These are phyloP conservation scores for Fusarium cyanostomum DNA, from an alignment of 2,329 filamentous ascomycete species.

Conservation along the genomic window DNA sequence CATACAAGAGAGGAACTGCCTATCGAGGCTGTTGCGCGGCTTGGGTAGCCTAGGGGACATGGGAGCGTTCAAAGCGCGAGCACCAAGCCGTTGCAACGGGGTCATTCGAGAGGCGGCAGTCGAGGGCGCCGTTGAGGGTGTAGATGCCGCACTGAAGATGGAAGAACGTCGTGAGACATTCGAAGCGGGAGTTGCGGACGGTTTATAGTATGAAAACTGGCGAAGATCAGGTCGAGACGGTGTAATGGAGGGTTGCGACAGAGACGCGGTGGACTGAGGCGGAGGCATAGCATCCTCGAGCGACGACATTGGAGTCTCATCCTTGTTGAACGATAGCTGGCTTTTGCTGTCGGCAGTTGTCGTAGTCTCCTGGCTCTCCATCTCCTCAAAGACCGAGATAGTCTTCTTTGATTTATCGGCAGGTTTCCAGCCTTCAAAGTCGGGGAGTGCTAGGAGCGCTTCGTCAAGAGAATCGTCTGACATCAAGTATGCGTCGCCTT, in stretches of 20 bases:
- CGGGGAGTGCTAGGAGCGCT: conserved; percentile 60
- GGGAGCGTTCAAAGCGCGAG: conserved; percentile 50
- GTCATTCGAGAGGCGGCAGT: conserved; percentile 57
- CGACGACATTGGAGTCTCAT: conserved; percentile 37
- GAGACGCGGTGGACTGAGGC: conserved; percentile 36
- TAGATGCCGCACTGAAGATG: conserved; percentile 49
- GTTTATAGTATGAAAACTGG: conserved; percentile 48
- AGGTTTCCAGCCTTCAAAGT: conserved; percentile 60
- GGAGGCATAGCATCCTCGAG: conserved; percentile 44
- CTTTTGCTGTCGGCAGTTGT: conserved; percentile 30
- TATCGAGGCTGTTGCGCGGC: conserved; percentile 38
- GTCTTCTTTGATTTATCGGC: conserved; percentile 48
- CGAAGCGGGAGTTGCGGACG: conserved; percentile 48
- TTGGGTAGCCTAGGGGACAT: conserved; percentile 45
- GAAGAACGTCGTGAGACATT: conserved; percentile 49
- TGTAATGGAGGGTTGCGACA: conserved; percentile 38
- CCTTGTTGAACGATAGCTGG: conserved; percentile 35
- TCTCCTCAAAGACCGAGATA: conserved; percentile 58
- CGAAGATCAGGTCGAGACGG: conserved; percentile 46
- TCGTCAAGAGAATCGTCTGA: conserved; percentile 69
- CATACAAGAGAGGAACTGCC: conserved; percentile 47
- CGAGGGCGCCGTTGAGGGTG: conserved; percentile 55
- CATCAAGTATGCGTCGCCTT: conserved; percentile 56
- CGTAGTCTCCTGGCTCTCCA: conserved; percentile 42
- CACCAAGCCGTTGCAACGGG: conserved; percentile 63